A percentile compares a stretch with the other conserved stretches of the same genome.
Evolutionary conservation across 257 asterid genomes (phyloP).

Genomic region (Eucommia ulmoides): DNA sequence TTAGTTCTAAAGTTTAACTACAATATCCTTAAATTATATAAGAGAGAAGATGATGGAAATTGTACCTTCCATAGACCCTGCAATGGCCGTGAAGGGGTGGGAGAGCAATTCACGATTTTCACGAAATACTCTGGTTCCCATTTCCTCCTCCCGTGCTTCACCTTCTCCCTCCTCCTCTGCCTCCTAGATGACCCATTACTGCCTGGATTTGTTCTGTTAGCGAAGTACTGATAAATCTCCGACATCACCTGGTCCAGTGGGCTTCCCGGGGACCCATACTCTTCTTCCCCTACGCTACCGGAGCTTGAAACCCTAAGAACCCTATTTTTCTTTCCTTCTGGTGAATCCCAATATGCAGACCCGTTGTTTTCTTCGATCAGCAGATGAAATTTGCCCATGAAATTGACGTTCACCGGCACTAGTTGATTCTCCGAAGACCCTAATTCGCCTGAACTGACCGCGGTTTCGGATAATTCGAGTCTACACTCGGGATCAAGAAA

Average conservation of each 20-base stretch:
- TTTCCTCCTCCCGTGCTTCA: slow-evolving; percentile 53
- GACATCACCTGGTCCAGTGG: slow-evolving; percentile 43
- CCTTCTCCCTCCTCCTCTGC: slow-evolving; percentile 80
- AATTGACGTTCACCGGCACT: slow-evolving; percentile 50
- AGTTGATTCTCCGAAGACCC: slow-evolving; percentile 17
- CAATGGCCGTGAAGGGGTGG: slow-evolving; percentile 56
- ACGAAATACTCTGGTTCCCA: slow-evolving; percentile 73
- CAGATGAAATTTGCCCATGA: slow-evolving; percentile 49
- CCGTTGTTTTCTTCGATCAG: slow-evolving; percentile 58
- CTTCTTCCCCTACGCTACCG: slow-evolving; percentile 18
- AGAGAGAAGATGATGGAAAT: too few relatives aligned
- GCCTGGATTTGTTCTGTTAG: slow-evolving; percentile 62
- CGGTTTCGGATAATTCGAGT: slow-evolving; percentile 26
- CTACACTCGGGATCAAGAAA: slow-evolving; percentile 63
- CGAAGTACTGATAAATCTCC: slow-evolving; percentile 79
- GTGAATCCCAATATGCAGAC: slow-evolving; percentile 18
- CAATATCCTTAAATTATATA: too few relatives aligned
- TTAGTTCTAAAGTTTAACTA: too few relatives aligned
- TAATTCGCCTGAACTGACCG: slow-evolving; percentile 14
- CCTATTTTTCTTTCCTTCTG: slow-evolving; percentile 14
- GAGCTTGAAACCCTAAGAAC: not conserved
- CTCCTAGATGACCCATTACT: slow-evolving; percentile 73
- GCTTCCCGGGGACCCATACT: slow-evolving; percentile 37
- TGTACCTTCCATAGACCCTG: slow-evolving; percentile 99
- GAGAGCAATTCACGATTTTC: slow-evolving; percentile 60